phyloP scores from a whole-genome alignment of 2,329 filamentous ascomycete species.

The Apiospora hydei region DNA sequence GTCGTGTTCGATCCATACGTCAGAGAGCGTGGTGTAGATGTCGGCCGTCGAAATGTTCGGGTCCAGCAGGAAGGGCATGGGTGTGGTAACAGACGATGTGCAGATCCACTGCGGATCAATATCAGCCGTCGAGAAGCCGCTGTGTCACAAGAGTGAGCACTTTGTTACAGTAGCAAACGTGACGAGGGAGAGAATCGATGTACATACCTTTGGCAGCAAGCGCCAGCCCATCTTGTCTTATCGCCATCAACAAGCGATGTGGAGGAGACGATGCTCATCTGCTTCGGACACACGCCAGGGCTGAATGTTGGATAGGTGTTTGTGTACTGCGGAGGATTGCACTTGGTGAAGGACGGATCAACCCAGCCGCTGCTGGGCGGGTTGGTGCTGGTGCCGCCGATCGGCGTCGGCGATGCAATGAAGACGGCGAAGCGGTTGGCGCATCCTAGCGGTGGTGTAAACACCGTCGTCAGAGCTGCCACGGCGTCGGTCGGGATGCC shows the following conservation, averaged over 20 bases:
- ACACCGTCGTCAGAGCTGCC: constrained; percentile 38
- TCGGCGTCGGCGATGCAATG: constrained; percentile 33
- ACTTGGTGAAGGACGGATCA: constrained; percentile 40
- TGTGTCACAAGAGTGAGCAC: constrained; percentile 24
- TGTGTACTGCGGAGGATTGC: constrained; percentile 39
- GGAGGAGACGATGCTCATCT: constrained; percentile 37
- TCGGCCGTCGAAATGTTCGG: constrained; percentile 40
- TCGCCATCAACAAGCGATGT: constrained; percentile 27
- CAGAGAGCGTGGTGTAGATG: constrained; percentile 39
- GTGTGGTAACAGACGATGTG: constrained; percentile 38
- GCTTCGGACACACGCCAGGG: constrained; percentile 39
- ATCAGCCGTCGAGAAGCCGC: constrained; percentile 38
- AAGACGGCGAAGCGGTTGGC: constrained; percentile 39
- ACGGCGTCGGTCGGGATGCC: constrained; percentile 27
- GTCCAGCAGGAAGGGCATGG: constrained; percentile 40
- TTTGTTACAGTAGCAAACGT: neutral
- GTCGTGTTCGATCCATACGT: constrained; percentile 39
- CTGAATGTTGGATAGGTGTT: constrained; percentile 38
- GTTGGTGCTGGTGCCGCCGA: constrained; percentile 35
- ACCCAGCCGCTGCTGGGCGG: constrained; percentile 41
- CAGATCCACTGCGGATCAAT: constrained; percentile 34
- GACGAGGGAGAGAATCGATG: neutral
- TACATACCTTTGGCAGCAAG: constrained; percentile 40
- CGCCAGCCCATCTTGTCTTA: constrained; percentile 37
- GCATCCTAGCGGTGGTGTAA: constrained; percentile 37